Percentiles rank a stretch among this genome's conserved stretches.
phyloP scores from a whole-genome alignment of 805 yeast species.

The Spathaspora hagerdaliae region DNA sequence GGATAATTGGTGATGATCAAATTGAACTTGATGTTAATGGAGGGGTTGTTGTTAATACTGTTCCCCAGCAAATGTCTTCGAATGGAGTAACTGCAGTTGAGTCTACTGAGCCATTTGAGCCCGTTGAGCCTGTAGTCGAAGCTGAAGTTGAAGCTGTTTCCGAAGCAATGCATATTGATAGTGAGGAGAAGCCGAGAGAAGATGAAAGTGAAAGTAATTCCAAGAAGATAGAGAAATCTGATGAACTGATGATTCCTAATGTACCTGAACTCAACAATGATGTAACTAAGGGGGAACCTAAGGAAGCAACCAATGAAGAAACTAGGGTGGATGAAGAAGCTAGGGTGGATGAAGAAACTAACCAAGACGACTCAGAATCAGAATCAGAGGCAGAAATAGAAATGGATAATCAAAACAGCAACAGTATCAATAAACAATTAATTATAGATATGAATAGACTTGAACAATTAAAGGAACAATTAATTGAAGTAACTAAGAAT shows the following conservation, averaged over 20 bases:
- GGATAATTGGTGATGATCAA: not conserved
- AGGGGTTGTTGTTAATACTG: not conserved
- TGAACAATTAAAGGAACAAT: conserved; percentile 19
- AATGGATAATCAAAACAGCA: conserved; percentile 31
- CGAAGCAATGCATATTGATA: not conserved
- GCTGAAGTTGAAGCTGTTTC: not conserved
- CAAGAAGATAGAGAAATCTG: not conserved
- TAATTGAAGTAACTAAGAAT: conserved; percentile 28
- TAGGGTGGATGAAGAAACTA: not conserved
- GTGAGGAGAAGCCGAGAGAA: not conserved
- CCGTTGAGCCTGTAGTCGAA: not conserved
- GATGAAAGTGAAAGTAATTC: not conserved
- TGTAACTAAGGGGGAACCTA: not conserved
- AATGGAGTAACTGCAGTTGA: too few relatives aligned
- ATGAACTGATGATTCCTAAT: too few relatives aligned
- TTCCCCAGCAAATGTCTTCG: not conserved
- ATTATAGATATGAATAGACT: conserved; percentile 13
- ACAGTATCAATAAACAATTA: conserved; percentile 35
- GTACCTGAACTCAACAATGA: not conserved
- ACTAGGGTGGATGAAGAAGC: not conserved
- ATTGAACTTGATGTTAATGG: not conserved
- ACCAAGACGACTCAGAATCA: conserved; percentile 21
- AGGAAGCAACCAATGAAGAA: not conserved
- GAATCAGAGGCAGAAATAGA: conserved; percentile 30
- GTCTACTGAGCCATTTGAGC: not conserved